A percentile compares a stretch with the other conserved stretches of the same genome.
These are phyloP conservation scores for Fusarium ambrosium DNA, from an alignment of 2,329 filamentous ascomycete species.

Conservation along the genomic window DNA sequence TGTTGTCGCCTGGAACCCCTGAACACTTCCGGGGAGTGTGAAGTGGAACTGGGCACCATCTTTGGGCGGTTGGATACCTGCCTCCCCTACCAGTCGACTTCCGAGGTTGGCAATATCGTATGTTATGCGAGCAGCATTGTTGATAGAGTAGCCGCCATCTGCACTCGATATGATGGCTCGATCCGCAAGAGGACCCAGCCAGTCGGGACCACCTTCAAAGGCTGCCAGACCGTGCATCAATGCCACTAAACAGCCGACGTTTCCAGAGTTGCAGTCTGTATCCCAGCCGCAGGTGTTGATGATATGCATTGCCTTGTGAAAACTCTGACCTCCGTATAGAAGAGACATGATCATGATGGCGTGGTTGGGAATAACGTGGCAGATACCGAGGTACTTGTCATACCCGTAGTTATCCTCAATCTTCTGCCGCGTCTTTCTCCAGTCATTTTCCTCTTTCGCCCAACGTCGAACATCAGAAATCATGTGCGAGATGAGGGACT, in stretches of 20 bases:
- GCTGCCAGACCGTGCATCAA: neutral
- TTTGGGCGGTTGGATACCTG: conserved; percentile 2
- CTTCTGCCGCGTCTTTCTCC: conserved; percentile 50
- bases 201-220: conserved; percentile 12
- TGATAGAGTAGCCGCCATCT: conserved; percentile 16
- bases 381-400: conserved; percentile 47
- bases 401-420: conserved; percentile 50
- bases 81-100: neutral
- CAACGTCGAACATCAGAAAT: conserved; percentile 48
- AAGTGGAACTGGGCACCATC: conserved; percentile 14
- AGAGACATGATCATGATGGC: conserved; percentile 12
- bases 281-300: conserved; percentile 14
- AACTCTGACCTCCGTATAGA: neutral
- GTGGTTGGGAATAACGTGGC: conserved; percentile 10
- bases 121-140: conserved; percentile 9
- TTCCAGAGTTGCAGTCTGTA: conserved; percentile 10
- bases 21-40: conserved; percentile 6
- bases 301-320: conserved; percentile 10
- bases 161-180: conserved; percentile 19
- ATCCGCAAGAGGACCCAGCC: conserved; percentile 16
- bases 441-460: conserved; percentile 45
- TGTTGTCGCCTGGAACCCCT: conserved; percentile 7
- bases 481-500: conserved; percentile 47
- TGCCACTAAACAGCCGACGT: conserved; percentile 3
- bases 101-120: conserved; percentile 8